Evolutionary conservation across 257 asterid genomes (phyloP), one percentile per base, ranked within the genome.

Genomic region (Galeopsis tetrahit): DNA sequence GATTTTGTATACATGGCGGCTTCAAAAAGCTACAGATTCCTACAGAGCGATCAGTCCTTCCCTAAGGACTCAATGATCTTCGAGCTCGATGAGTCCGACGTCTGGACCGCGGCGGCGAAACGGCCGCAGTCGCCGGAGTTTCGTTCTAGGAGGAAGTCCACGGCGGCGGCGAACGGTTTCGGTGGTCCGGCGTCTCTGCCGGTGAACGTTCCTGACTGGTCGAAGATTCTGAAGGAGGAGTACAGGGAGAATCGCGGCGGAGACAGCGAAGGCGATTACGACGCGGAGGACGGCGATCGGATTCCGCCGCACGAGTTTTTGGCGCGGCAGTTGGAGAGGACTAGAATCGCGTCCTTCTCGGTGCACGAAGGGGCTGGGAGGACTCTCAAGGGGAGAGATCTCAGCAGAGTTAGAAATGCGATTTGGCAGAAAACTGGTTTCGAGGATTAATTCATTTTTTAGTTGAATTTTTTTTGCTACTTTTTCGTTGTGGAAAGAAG

Each of bases 381-480:
- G 84, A 94, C 97, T 48, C 85, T 94, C 65, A 94, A 94, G 72
- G 99, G 99, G 36, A 82, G 99, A 81, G 99, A 95, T 82, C 95
- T 95, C 43, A 92, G 97, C 76, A 87, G 97, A 82, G 97, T 92
- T n/a, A 79, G 99, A 59, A 88, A 92, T 70, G 98, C 98, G 53
- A 90, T 95, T 84, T 95, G 98, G 98, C 95, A 91, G 82, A 95
- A 92, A 76, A 95, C 85, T 66, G 99, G 99, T 69, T 95, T 92
- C 74, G 78, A 89, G 79, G 97, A 95, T 76, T 93, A 72, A 83
- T 81, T 73, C 5, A 13, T 65, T 39, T 68, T 42, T 46, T 21
- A 17, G 17, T 66, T 2, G 0, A 56, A 32, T 64, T 46, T 71
- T 4, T 15, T 51, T 2, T 34, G 4, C 6, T 60, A 10, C 8